Base-by-base conservation (phyloP, 441 rosid species). In the Populus hybrid region DNA sequence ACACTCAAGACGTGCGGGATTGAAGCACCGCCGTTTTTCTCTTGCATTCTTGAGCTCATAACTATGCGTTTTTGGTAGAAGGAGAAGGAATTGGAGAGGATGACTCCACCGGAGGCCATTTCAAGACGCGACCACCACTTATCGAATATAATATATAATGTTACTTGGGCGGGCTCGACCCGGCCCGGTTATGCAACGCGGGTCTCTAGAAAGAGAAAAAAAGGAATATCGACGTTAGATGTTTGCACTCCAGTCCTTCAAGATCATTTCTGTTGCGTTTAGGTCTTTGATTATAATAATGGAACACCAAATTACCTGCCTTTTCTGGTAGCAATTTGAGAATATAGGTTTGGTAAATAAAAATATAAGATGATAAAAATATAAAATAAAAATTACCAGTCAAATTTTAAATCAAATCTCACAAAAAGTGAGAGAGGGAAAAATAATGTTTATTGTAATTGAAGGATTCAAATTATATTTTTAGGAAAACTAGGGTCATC, bases 1-100 rank as follows among this genome's bases (percentile, higher is more conserved):
- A 96, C 96, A 0, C 93, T 90, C 74, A 94, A 42, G 2, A 96
- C 96, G 66, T 94, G 99, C 3, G 98, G 93, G 21, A 86, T 79
- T 84, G 83, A 3, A 70, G 73, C 81, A 24, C 61, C 77, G 20
- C 21, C 21, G 0, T 53, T 53, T 18, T 53, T 53, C 61, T 53
- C 61, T 53, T 1, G n/a, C 61, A 53, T 6, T 23, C 64, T 38
- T 46, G 76, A 76, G 9, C 68, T 80, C 66, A 57, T 50, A 81
- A 67, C 38, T 12, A 28, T 23, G 50, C 5, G 66, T 46, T 59
- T 72, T 11, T 34, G 66, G 35, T 71, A 34, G 42, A 14, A 35
- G 34, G 59, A 78, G 67, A 53, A 10, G 6, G 72, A 35, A 65
- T 16, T 67, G 72, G 28, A 66, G 26, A 46, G n/a, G 21, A 16